Percentiles rank a stretch among this genome's conserved stretches.
Evolutionary conservation across 495 filamentous ascomycete genomes (phyloP).

Genomic region (Amniculicola lignicola): DNA sequence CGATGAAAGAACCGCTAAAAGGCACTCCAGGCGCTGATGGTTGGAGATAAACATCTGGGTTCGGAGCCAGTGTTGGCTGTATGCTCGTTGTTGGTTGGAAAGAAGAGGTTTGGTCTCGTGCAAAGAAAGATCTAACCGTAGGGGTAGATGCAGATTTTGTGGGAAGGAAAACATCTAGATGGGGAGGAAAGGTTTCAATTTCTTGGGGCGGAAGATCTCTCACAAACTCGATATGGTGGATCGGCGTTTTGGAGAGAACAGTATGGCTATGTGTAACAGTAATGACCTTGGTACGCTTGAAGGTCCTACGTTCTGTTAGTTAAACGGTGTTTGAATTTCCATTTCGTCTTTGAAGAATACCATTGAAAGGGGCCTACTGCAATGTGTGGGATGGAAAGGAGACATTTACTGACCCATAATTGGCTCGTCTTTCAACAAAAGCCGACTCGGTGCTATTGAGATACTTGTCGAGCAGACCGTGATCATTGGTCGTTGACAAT

Average conservation of each 20-base stretch:
- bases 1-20: not conserved
- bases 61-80: not conserved
- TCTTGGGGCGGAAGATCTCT: too few relatives aligned
- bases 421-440: not conserved
- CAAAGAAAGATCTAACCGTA: not conserved
- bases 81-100: not conserved
- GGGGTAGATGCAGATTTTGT: not conserved
- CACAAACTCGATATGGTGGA: too few relatives aligned
- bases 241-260: too few relatives aligned
- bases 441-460: not conserved
- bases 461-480: not conserved
- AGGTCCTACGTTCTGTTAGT: not conserved
- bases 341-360: not conserved
- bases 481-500: not conserved
- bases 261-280: too few relatives aligned
- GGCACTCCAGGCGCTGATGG: not conserved
- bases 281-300: not conserved
- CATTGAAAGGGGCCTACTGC: not conserved
- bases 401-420: not conserved
- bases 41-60: slow-evolving; percentile 1
- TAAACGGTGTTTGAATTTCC: not conserved
- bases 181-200: not conserved
- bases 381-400: not conserved
- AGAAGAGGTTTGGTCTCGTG: not conserved
- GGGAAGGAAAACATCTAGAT: not conserved